A percentile compares a stretch with the other conserved stretches of the same genome.
These are phyloP conservation scores for Endocalyx cinctus DNA, from an alignment of 2,329 filamentous ascomycete genomes.

Conservation along the genomic window DNA sequence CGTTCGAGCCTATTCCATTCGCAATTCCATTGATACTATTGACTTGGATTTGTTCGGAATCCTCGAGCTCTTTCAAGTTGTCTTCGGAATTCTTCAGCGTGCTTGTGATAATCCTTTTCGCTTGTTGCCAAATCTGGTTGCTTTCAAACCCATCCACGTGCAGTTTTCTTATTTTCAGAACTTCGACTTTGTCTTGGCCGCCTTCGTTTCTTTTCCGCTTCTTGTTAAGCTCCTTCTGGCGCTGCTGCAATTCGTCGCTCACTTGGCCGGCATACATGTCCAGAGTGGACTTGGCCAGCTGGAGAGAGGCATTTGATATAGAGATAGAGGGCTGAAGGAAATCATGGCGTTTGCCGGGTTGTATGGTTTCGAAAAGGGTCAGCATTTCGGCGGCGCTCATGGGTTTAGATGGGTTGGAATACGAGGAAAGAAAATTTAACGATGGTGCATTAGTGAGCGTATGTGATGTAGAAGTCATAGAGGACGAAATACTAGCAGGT, in stretches of 20 bases:
- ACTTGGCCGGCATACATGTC: constrained; percentile 73
- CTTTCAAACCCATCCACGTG: constrained; percentile 84
- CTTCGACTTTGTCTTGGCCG: constrained; percentile 39
- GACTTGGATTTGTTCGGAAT: constrained; percentile 51
- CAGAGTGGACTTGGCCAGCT: constrained; percentile 73
- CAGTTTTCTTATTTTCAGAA: constrained; percentile 75
- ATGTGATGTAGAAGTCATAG: constrained; percentile 60
- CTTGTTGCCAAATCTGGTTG: constrained; percentile 91
- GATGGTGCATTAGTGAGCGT: constrained; percentile 51
- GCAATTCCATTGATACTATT: constrained; percentile 33
- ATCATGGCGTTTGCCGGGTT: constrained; percentile 57
- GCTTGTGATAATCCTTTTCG: constrained; percentile 69
- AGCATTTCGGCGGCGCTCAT: constrained; percentile 35
- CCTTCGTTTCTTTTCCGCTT: constrained; percentile 67
- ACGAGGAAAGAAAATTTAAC: constrained; percentile 36
- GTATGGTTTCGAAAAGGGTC: constrained; percentile 53
- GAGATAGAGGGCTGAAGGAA: constrained; percentile 71
- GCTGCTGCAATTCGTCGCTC: constrained; percentile 65
- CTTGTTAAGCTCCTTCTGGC: constrained; percentile 62
- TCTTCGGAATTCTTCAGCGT: constrained; percentile 45
- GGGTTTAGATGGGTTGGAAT: constrained; percentile 25
- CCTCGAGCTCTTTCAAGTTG: constrained; percentile 45
- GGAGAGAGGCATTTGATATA: constrained; percentile 65
- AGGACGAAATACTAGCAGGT: constrained; percentile 48
- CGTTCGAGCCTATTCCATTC: constrained; percentile 31